A percentile compares a stretch with the other conserved stretches of the same genome.
phyloP scores from a whole-genome alignment of 2,329 filamentous ascomycete species.

The Verticillium zaregamsianum region DNA sequence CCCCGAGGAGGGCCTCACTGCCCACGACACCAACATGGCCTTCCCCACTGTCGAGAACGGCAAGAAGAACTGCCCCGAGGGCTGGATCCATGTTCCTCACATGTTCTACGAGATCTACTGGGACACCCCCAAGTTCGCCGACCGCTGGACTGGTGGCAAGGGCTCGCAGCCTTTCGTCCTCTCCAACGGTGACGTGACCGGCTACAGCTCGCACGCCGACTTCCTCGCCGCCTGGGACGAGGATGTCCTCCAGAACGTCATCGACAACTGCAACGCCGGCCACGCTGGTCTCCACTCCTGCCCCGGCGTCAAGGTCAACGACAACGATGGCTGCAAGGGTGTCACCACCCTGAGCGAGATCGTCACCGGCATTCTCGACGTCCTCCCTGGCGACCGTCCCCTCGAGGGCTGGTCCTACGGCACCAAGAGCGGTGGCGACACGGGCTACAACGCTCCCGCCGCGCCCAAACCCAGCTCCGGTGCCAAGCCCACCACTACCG shows the following conservation, averaged over 20 bases:
- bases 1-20: slow-evolving; percentile 52
- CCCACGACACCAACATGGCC: slow-evolving; percentile 62
- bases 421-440: slow-evolving; percentile 1
- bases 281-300: slow-evolving; percentile 59
- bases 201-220: slow-evolving; percentile 67
- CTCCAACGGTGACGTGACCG: slow-evolving; percentile 65
- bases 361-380: slow-evolving; percentile 36
- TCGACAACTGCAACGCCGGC: slow-evolving; percentile 61
- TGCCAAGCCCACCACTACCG: slow-evolving; percentile 5
- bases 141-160: slow-evolving; percentile 49
- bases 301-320: slow-evolving; percentile 46
- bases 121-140: slow-evolving; percentile 49
- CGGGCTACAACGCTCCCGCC: slow-evolving; percentile 3
- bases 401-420: slow-evolving; percentile 45
- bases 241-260: slow-evolving; percentile 58
- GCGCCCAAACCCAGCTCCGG: neutral
- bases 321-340: slow-evolving; percentile 46
- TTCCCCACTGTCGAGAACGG: slow-evolving; percentile 49
- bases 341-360: slow-evolving; percentile 31
- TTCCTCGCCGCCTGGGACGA: slow-evolving; percentile 72
- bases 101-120: slow-evolving; percentile 59
- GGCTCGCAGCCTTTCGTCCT: slow-evolving; percentile 63
- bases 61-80: slow-evolving; percentile 52
- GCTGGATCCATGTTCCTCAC: slow-evolving; percentile 51
- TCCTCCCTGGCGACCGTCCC: slow-evolving; percentile 52